Base-by-base conservation (phyloP, 768 basidiomycete species). In the Cystobasidium ongulense region DNA sequence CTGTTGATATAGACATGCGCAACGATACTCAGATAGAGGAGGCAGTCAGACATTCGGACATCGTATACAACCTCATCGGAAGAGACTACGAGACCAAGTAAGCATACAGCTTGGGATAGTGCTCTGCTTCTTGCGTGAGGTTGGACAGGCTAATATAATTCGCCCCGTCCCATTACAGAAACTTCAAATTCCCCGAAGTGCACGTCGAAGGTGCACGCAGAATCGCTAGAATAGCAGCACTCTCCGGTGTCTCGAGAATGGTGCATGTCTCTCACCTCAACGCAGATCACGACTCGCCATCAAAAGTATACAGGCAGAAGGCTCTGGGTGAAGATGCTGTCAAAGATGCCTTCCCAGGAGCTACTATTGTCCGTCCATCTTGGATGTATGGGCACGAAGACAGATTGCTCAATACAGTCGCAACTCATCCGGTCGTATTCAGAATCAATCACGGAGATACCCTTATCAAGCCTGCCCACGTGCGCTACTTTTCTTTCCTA, bases 1-100 rank as follows among this genome's bases (percentile, higher is more conserved):
- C 90, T 78, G 87, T 98, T 94, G 95, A 97, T 86, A 97, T 92
- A 92, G 92, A 97, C 80, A 85, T 95, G 61, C 86, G 92, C 72
- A 89, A 91, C 80, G 90, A 92, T 78, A 85, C 87, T 63, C 92
- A 94, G 80, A 96, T 94, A 77, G 90, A 87, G 43, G 95, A 97
- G 80, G 96, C 93, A 81, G 81, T 98, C 74, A 85, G 91, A 76
- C 92, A 96, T 82, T 97, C 95, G 23, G 92, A 98, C 80, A 90
- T 89, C 3, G 96, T 99, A 25, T 96, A 93, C 84, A 98, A 97
- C 83, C 88, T 97, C 72, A 89, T 90, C 63, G 93, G 95, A 23
- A 85, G 94, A 63, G 91, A 98, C 81, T 95, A 89, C 80, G 90
- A 91, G 83, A 99, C 96, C 74, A 95, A 95, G 95, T 95, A 78